Evolutionary conservation across 2,329 filamentous ascomycete genomes (phyloP).

Genomic region (Fusarium pilosicola): DNA sequence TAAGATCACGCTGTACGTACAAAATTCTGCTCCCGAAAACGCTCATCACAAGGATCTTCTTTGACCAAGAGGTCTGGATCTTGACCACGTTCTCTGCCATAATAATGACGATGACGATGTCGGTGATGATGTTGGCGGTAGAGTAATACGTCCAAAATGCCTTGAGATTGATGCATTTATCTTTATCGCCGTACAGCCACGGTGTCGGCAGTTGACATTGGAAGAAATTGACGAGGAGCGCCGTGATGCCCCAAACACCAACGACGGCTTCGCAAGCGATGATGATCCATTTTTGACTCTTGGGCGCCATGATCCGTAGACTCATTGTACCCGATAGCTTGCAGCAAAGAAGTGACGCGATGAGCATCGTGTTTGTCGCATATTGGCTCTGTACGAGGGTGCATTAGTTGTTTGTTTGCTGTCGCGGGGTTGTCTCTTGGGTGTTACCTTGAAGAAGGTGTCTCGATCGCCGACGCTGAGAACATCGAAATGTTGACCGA

Average conservation of each 20-base stretch:
- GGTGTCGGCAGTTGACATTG: constrained; percentile 43
- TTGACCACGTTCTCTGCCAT: constrained; percentile 44
- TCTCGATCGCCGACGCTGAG: constrained; percentile 24
- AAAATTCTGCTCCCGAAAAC: constrained; percentile 47
- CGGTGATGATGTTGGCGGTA: constrained; percentile 44
- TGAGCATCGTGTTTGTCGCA: constrained; percentile 40
- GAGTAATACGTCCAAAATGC: constrained; percentile 45
- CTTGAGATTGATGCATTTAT: constrained; percentile 35
- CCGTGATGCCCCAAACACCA: constrained; percentile 38
- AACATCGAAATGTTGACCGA: constrained; percentile 34
- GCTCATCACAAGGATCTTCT: constrained; percentile 44
- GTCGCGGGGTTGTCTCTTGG: no score
- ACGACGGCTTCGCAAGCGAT: constrained; percentile 31
- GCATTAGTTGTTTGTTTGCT: constrained; percentile 12
- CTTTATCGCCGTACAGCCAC: constrained; percentile 40
- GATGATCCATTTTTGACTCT: constrained; percentile 38
- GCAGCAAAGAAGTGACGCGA: constrained; percentile 39
- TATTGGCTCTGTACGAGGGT: constrained; percentile 38
- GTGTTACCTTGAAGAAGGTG: constrained; percentile 42
- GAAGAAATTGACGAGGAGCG: constrained; percentile 41
- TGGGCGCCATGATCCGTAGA: constrained; percentile 38
- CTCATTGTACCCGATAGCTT: constrained; percentile 44
- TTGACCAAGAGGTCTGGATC: constrained; percentile 44
- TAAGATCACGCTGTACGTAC: constrained; percentile 26
- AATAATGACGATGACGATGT: constrained; percentile 41